Percentiles rank a stretch among this genome's conserved stretches.
Conservation (phyloP, 2,329 filamentous ascomycete genomes). For the Sclerotinia nivalis region DNA sequence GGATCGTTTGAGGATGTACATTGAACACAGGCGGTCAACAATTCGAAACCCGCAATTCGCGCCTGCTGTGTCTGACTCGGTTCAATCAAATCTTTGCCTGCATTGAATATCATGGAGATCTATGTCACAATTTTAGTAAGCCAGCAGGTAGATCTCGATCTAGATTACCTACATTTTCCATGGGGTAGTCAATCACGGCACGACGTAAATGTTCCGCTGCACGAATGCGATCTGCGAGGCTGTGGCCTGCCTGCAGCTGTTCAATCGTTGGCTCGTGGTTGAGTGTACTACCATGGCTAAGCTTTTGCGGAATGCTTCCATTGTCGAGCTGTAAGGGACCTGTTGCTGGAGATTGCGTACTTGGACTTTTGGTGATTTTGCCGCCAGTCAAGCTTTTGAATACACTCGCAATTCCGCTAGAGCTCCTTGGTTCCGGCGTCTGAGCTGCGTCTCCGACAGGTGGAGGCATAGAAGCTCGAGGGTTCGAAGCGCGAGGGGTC, state of each 20-base stretch:
- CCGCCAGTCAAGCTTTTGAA: constrained; percentile 61
- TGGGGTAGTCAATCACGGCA: constrained; percentile 58
- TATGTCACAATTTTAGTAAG: constrained; percentile 20
- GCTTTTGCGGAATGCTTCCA: constrained; percentile 43
- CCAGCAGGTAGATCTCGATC: neutral
- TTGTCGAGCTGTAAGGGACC: constrained; percentile 48
- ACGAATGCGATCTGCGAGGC: constrained; percentile 54
- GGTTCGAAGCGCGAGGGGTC: constrained; percentile 32
- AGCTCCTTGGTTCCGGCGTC: constrained; percentile 56
- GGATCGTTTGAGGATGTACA: constrained; percentile 63
- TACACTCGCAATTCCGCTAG: constrained; percentile 61
- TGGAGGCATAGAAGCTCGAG: constrained; percentile 56
- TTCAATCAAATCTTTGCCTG: constrained; percentile 65
- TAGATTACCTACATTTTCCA: constrained; percentile 42
- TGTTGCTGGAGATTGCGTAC: constrained; percentile 43
- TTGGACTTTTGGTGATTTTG: constrained; percentile 54
- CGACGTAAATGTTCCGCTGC: constrained; percentile 59
- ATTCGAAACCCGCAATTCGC: constrained; percentile 63
- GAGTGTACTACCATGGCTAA: constrained; percentile 48
- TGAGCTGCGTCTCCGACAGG: constrained; percentile 57
- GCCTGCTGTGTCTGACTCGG: constrained; percentile 53
- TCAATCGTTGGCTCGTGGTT: constrained; percentile 57
- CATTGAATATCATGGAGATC: constrained; percentile 58
- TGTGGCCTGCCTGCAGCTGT: constrained; percentile 53
- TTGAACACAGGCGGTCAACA: constrained; percentile 65